Conservation (phyloP, 139 green algal genomes). For the Tetradesmus lagerheimii region DNA sequence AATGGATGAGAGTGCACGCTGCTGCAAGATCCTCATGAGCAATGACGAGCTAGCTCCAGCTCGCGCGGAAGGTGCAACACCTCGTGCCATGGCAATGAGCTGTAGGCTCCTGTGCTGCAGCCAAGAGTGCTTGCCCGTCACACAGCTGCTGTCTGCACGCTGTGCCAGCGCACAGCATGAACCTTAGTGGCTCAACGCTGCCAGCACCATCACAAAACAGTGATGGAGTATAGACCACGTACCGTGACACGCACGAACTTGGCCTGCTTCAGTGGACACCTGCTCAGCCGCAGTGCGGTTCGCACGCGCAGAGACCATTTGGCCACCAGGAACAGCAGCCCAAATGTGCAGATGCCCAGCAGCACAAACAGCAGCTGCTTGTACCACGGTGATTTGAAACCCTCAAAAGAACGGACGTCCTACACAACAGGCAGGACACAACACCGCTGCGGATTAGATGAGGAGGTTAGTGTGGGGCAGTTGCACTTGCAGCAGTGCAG, state of each 20-base stretch:
- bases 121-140: too few relatives aligned
- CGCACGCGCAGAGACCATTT: slow-evolving; percentile 53
- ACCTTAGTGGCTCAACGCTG: too few relatives aligned
- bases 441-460: not conserved
- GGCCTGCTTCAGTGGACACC: slow-evolving; percentile 44
- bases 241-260: slow-evolving; percentile 54
- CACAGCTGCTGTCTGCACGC: not conserved
- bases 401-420: slow-evolving; percentile 57
- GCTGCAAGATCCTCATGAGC: not conserved
- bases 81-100: too few relatives aligned
- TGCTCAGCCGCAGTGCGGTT: slow-evolving; percentile 40
- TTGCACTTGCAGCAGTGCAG: not conserved
- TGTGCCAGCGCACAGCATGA: too few relatives aligned
- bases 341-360: slow-evolving; percentile 36
- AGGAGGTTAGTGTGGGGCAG: not conserved
- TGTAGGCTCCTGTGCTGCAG: too few relatives aligned
- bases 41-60: too few relatives aligned
- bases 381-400: slow-evolving; percentile 45
- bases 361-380: slow-evolving; percentile 53
- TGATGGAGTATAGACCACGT: not conserved
- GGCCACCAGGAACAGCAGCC: slow-evolving; percentile 49
- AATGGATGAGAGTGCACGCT: not conserved
- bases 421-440: slow-evolving; percentile 14
- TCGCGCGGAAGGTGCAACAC: too few relatives aligned
- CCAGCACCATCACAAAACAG: too few relatives aligned